These are phyloP conservation scores for Trichosanthes cucumerina DNA, from an alignment of 306 rosid genomes.

Conservation along the genomic window DNA sequence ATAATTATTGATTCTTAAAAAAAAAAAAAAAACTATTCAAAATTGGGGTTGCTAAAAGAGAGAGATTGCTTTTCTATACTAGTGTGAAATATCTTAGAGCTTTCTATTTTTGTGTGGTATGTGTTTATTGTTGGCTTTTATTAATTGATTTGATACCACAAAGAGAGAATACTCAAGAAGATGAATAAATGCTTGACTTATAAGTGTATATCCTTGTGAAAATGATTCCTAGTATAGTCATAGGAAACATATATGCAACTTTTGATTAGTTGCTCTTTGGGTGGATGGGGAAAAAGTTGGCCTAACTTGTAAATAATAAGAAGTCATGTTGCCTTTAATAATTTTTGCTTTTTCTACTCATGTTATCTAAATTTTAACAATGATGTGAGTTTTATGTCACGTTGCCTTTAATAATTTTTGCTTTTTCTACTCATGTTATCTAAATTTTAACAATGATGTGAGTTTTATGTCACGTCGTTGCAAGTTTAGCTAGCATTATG, in stretches of 20 bases:
- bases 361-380: neutral
- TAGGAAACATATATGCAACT: neutral
- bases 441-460: neutral
- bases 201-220: neutral
- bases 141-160: neutral
- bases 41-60: neutral
- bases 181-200: constrained; percentile 3
- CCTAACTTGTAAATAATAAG: neutral
- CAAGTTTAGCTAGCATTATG: neutral
- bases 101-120: constrained; percentile 1
- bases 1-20: neutral
- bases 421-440: neutral
- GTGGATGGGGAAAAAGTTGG: neutral
- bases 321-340: neutral
- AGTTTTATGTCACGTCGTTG: neutral
- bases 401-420: neutral
- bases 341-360: neutral
- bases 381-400: neutral
- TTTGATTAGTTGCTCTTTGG: constrained; percentile 3
- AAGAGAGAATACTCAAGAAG: neutral
- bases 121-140: neutral
- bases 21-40: neutral
- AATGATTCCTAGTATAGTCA: neutral
- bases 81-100: neutral
- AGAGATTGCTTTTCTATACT: neutral